These are phyloP conservation scores for Diaporthe sp. DNA, from an alignment of 2,329 filamentous ascomycete genomes.

Conservation along the genomic window DNA sequence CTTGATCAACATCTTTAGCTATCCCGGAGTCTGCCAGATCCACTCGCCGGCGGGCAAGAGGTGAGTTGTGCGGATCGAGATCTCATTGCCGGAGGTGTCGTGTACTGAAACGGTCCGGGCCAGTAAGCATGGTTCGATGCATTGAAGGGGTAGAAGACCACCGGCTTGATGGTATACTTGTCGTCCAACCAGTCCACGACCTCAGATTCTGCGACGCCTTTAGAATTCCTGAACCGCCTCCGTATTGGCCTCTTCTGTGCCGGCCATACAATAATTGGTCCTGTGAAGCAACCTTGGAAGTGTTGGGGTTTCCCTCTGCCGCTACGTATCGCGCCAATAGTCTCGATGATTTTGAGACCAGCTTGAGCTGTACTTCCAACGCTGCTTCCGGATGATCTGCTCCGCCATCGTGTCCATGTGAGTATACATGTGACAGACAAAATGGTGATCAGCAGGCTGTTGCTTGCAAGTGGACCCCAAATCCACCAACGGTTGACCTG, in stretches of 20 bases:
- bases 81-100: slow-evolving; percentile 58
- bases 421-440: slow-evolving; percentile 41
- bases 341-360: slow-evolving; percentile 46
- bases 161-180: neutral
- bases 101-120: neutral
- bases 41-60: slow-evolving; percentile 58
- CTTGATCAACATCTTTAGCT: slow-evolving; percentile 58
- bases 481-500: neutral
- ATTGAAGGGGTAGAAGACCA: neutral
- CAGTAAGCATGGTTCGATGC: neutral
- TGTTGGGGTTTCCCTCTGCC: slow-evolving; percentile 57
- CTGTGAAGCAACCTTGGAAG: slow-evolving; percentile 39
- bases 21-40: slow-evolving; percentile 65
- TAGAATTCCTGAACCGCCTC: slow-evolving; percentile 52
- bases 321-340: slow-evolving; percentile 60
- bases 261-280: slow-evolving; percentile 54
- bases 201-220: slow-evolving; percentile 57
- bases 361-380: slow-evolving; percentile 42
- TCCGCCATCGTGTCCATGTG: slow-evolving; percentile 42
- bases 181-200: slow-evolving; percentile 57
- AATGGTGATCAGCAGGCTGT: neutral
- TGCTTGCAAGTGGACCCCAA: neutral
- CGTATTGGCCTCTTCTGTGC: slow-evolving; percentile 59
- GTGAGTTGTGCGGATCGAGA: slow-evolving; percentile 62
- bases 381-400: slow-evolving; percentile 47